Base-by-base conservation (phyloP, 1,139 yeast genomes). In the Yamadazyma siamensis region DNA sequence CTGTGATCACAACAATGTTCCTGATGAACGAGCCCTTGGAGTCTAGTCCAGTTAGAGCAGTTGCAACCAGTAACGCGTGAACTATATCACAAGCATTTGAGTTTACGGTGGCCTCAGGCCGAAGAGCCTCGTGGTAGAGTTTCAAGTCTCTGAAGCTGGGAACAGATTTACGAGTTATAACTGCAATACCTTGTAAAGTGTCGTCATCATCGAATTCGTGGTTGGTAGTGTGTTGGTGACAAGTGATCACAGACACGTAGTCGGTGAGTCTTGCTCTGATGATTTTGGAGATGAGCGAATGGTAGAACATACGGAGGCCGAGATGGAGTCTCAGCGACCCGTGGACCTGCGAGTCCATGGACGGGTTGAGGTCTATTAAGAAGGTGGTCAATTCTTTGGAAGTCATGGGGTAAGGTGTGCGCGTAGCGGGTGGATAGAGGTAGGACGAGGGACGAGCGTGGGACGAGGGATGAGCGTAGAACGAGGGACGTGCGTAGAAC, bases 181-280 rank as follows among this genome's bases (percentile, higher is more conserved):
- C 52, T 25, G 59, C 47, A 21, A 59, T 47, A n/a, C 63, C 62
- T 13, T 45, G 34, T 31, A 51, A 56, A 19, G 41, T 32, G 4
- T 23, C 53, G 0, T 44, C 49, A 21, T 36, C 40, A 2, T 48
- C 49, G 22, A 50, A 45, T 13, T 44, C 44, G 29, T 56, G 54
- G 21, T 46, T 38, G 6, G 64, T 58, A 10, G 19, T 27, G 6
- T 50, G 43, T 1, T 63, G 56, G 38, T 74, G 66, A 15, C 61
- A 61, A 1, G 64, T 56, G 2, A 75, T 55, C 3, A 77, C 50
- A 0, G 77, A 72, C 2, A 77, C 62, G 24, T 59, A 57, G 43
- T 80, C 87, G 4, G 78, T 70, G 45, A 77, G 78, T 26, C 85
- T 61, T 5, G 66, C 80, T 31, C 66, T 59, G 34, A 71, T 36